These are phyloP conservation scores for Epichloe hybrida DNA, from an alignment of 2,329 filamentous ascomycete species.

Conservation along the genomic window DNA sequence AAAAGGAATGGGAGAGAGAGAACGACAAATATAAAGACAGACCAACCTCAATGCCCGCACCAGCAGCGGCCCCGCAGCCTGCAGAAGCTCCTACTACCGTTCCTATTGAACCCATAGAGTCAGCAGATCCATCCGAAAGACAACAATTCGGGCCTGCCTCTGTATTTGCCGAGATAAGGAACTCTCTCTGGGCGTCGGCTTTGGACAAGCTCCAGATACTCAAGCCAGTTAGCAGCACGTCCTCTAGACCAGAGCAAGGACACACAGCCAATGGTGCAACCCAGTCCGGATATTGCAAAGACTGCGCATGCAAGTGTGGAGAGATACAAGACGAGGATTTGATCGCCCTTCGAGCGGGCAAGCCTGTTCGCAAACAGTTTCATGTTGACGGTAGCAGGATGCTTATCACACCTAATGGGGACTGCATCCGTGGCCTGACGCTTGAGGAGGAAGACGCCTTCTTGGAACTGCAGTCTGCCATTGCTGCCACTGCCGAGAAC, in stretches of 20 bases:
- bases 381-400: slow-evolving; percentile 50
- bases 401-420: slow-evolving; percentile 62
- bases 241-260: slow-evolving; percentile 16
- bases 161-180: slow-evolving; percentile 23
- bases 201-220: slow-evolving; percentile 24
- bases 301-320: slow-evolving; percentile 24
- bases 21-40: slow-evolving; percentile 5
- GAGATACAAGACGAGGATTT: slow-evolving; percentile 37
- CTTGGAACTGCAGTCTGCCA: slow-evolving; percentile 49
- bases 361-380: slow-evolving; percentile 44
- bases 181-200: slow-evolving; percentile 18
- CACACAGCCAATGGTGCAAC: slow-evolving; percentile 9
- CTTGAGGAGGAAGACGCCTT: slow-evolving; percentile 57
- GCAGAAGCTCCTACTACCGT: slow-evolving; percentile 9
- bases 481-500: slow-evolving; percentile 35
- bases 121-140: slow-evolving; percentile 15
- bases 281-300: slow-evolving; percentile 21
- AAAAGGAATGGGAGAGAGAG: slow-evolving; percentile 5
- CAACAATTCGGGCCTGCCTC: slow-evolving; percentile 18
- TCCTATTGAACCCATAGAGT: slow-evolving; percentile 8
- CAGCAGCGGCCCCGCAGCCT: not conserved
- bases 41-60: slow-evolving; percentile 2
- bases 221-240: slow-evolving; percentile 19
- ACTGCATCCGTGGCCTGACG: slow-evolving; percentile 60
- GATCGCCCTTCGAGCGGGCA: slow-evolving; percentile 38